Evolutionary conservation across 1,284 basidiomycete species (phyloP).

Genomic region (Takashimella tepidaria): DNA sequence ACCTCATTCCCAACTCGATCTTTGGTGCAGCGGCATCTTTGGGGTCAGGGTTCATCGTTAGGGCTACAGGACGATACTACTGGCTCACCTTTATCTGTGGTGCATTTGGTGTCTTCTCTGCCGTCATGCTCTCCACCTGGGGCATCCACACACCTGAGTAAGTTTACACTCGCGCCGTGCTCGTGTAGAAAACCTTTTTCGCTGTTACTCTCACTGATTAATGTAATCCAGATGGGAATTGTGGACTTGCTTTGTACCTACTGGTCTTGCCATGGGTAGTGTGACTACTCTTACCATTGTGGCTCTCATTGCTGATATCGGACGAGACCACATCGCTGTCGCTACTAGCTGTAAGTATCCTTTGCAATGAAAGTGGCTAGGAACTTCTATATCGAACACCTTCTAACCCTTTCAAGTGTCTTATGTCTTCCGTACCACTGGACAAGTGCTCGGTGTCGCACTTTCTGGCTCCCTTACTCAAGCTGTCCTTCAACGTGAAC

Average conservation of each 20-base stretch:
- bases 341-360: constrained; percentile 74
- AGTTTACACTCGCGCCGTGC: constrained; percentile 5
- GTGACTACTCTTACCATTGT: constrained; percentile 41
- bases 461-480: constrained; percentile 75
- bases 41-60: constrained; percentile 78
- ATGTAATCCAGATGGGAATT: constrained; percentile 2
- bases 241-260: constrained; percentile 13
- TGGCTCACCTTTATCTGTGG: constrained; percentile 49
- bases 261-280: constrained; percentile 22
- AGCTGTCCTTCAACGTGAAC: constrained; percentile 61
- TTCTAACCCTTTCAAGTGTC: constrained; percentile 56
- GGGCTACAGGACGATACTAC: constrained; percentile 74
- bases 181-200: no score
- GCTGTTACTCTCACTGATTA: constrained; percentile 2
- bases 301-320: constrained; percentile 75
- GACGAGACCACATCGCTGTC: constrained; percentile 71
- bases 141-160: constrained; percentile 52
- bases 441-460: constrained; percentile 84
- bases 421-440: constrained; percentile 82
- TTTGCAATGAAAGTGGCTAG: not conserved
- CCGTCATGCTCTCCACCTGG: constrained; percentile 29
- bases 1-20: constrained; percentile 81
- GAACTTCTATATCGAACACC: not conserved
- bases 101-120: constrained; percentile 19
- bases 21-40: constrained; percentile 75